phyloP scores from a whole-genome alignment of 768 basidiomycete genomes.

The Lepiota venenata region DNA sequence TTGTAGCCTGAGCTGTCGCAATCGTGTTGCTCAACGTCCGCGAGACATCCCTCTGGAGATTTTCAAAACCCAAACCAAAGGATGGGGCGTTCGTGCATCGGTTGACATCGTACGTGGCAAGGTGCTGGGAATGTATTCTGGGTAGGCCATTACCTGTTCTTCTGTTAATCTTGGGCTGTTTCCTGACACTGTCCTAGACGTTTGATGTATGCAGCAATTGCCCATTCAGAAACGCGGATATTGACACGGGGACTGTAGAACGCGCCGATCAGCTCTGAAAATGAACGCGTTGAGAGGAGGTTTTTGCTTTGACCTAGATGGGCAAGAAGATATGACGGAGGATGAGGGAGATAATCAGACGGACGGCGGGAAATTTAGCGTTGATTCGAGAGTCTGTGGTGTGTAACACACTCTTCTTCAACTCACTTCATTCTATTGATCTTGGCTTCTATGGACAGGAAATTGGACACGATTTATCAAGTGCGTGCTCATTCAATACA shows the following conservation, averaged over 20 bases:
- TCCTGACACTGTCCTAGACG: background rate
- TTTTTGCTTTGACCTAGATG: conserved; percentile 66
- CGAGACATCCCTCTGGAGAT: conserved; percentile 56
- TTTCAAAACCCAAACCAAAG: conserved; percentile 57
- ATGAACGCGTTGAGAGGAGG: conserved; percentile 32
- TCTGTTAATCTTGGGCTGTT: background rate
- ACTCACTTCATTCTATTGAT: background rate
- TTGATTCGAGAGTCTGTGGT: conserved; percentile 55
- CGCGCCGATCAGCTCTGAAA: conserved; percentile 37
- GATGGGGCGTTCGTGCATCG: conserved; percentile 64
- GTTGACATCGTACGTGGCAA: conserved; percentile 44
- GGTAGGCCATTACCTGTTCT: conserved; percentile 35
- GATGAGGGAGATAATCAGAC: conserved; percentile 24
- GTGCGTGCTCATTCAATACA: conserved; percentile 31
- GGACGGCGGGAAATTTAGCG: conserved; percentile 40
- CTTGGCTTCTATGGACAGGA: conserved; percentile 33
- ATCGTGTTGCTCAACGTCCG: conserved; percentile 60
- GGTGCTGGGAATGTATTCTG: conserved; percentile 66
- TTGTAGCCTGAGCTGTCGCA: conserved; percentile 45
- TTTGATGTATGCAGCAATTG: conserved; percentile 8
- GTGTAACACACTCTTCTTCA: conserved; percentile 14
- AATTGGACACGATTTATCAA: conserved; percentile 80
- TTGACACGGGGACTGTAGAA: conserved; percentile 25
- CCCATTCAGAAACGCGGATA: background rate
- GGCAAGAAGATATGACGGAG: conserved; percentile 38